Conservation (phyloP, 768 basidiomycete genomes). For the Nidularia sp. region DNA sequence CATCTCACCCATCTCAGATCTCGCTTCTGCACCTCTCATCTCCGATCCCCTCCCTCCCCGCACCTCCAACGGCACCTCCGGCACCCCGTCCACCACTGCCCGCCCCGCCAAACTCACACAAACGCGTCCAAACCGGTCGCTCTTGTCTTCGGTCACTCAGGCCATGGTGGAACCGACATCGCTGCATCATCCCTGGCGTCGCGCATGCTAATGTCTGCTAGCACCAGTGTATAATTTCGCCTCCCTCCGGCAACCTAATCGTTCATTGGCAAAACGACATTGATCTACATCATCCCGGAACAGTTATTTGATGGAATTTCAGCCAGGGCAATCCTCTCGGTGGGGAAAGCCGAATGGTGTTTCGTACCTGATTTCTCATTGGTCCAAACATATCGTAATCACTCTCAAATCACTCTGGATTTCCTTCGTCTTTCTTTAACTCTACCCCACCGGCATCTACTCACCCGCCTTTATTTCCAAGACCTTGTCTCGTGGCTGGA, state of each 20-base stretch:
- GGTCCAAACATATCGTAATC: not conserved
- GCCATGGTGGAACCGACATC: no score
- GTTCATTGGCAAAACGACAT: not conserved
- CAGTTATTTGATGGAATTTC: not conserved
- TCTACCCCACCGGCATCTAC: not conserved
- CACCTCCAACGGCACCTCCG: not conserved
- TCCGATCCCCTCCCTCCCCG: not conserved
- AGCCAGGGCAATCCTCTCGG: not conserved
- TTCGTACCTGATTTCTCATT: not conserved
- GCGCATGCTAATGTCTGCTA: no score
- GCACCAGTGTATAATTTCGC: no score
- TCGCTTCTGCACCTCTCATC: not conserved
- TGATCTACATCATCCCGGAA: not conserved
- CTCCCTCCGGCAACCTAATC: no score
- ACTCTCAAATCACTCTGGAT: not conserved
- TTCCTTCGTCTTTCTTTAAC: not conserved
- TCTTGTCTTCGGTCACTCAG: no score
- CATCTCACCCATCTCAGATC: not conserved
- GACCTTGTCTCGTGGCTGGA: not conserved
- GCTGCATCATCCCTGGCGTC: no score
- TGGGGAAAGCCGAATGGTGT: not conserved
- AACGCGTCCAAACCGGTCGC: not conserved
- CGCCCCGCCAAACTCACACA: not conserved
- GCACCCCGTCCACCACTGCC: not conserved
- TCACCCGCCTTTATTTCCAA: not conserved